Conservation (phyloP, 2,329 filamentous ascomycete genomes). For the Cladosporium sp. region DNA sequence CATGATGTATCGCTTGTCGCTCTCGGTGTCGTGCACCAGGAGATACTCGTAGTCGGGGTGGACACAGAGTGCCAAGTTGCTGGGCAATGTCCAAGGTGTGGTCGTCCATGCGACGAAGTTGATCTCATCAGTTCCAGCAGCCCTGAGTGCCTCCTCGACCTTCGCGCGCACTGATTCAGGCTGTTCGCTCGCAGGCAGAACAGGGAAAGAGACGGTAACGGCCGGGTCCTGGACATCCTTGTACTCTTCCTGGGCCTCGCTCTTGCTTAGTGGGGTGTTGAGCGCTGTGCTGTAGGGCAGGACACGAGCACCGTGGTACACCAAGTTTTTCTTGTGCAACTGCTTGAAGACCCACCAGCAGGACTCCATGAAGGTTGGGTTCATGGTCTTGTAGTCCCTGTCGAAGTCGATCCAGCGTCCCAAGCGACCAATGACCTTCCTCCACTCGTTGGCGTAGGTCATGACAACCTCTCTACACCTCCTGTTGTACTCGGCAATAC, state of each 20-base stretch:
- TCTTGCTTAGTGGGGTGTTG: constrained; percentile 87
- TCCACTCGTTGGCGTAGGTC: constrained; percentile 85
- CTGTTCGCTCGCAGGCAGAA: constrained; percentile 50
- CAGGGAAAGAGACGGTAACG: constrained; percentile 82
- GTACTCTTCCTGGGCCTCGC: constrained; percentile 93
- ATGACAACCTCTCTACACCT: constrained; percentile 93
- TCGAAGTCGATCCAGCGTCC: constrained; percentile 98
- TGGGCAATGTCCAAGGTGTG: constrained; percentile 83
- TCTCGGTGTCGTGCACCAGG: constrained; percentile 80
- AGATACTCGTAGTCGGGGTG: constrained; percentile 84
- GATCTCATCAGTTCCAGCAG: constrained; percentile 58
- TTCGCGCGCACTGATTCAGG: constrained; percentile 31
- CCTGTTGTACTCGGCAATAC: constrained; percentile 85
- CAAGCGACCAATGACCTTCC: constrained; percentile 79
- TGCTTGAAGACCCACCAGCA: constrained; percentile 98
- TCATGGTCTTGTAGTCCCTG: constrained; percentile 98
- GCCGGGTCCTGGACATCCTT: constrained; percentile 90
- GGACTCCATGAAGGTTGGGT: constrained; percentile 92
- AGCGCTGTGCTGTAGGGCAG: constrained; percentile 95
- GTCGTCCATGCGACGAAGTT: constrained; percentile 86
- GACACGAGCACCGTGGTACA: constrained; percentile 87
- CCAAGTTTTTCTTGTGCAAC: constrained; percentile 82
- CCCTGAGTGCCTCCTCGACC: constrained; percentile 33
- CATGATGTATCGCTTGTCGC: constrained; percentile 80
- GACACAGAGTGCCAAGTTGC: constrained; percentile 73